phyloP scores from a whole-genome alignment of 2,329 filamentous ascomycete genomes.

The Fusarium vanettenii region DNA sequence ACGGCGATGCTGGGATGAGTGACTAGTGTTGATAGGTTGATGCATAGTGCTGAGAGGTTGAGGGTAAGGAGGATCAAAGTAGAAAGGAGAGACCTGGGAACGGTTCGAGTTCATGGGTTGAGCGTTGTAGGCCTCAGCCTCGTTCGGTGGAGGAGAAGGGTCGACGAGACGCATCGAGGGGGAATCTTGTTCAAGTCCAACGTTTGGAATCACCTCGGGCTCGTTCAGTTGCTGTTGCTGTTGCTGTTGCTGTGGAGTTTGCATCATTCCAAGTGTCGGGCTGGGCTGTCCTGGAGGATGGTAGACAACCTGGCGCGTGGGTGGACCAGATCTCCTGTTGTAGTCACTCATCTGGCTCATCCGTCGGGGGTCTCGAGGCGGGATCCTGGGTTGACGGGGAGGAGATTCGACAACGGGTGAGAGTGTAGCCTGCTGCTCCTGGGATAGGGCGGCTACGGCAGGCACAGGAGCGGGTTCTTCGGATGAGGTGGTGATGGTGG shows the following conservation, averaged over 20 bases:
- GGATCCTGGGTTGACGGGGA: constrained; percentile 48
- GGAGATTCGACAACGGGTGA: constrained; percentile 64
- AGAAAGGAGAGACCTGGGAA: constrained; percentile 34
- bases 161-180: constrained; percentile 53
- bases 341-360: constrained; percentile 25
- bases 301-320: constrained; percentile 47
- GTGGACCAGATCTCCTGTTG: constrained; percentile 45
- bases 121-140: constrained; percentile 39
- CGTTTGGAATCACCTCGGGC: constrained; percentile 28
- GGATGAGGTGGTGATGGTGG: constrained; percentile 47
- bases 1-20: constrained; percentile 28
- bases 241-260: constrained; percentile 25
- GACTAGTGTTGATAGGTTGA: constrained; percentile 31
- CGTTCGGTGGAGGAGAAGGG: constrained; percentile 49
- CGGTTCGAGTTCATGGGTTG: constrained; percentile 5
- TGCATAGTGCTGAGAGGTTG: constrained; percentile 33
- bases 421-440: constrained; percentile 48
- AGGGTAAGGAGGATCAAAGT: constrained; percentile 39
- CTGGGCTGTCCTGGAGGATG: constrained; percentile 55
- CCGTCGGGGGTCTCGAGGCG: constrained; percentile 36
- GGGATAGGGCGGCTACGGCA: constrained; percentile 29
- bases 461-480: constrained; percentile 28
- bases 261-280: constrained; percentile 54
- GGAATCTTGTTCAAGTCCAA: constrained; percentile 41
- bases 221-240: constrained; percentile 9